Base-by-base conservation (phyloP, 768 basidiomycete genomes). In the Tulasnella sp. region DNA sequence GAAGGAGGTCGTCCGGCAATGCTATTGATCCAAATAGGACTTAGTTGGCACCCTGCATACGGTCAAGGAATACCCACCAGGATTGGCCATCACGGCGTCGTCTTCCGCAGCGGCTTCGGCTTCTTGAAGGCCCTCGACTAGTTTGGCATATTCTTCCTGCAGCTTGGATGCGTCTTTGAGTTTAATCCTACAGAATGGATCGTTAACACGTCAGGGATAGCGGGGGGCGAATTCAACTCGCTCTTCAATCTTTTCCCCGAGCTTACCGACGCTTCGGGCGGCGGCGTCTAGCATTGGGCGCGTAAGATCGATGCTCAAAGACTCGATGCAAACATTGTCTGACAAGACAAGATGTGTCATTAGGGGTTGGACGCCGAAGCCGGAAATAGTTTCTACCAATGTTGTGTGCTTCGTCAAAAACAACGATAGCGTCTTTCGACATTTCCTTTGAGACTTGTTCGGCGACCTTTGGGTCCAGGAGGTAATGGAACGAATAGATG, bases 291-390 rank as follows among this genome's bases (percentile, higher is more conserved):
- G 75, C 93, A 98, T 98, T 0, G 96, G 96, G 39, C 96, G 76
- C 27, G 93, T 98, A 42, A 99, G 73, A 66, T 99, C 96, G 62
- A 99, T 94, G 64, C 92, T 96, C 36, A 99, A 73, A 0, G 96
- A 97, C 66, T 99, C 96, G 66, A 99, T 94, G 69, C 96, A 99
- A 43, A 99, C 96, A 67, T 99, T 99, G 66, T 99, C 94, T 84
- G 61, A 23, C 31, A 21, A 34, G 52, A 32, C 39, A 21, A 48
- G 31, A 2, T 21, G 15, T 23, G 34, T 39, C 23, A 19, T 37
- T 19, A 27, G 4, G 12, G 15, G n/a, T 32, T 25, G 25, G 14
- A 11, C 4, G 6, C 6, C 14, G 11, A 43, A 14, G 52, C 32
- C 54, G 36, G 36, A 52, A 49, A 53, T 56, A 15, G 17, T 25